A percentile compares a stretch with the other conserved stretches of the same genome.
These are phyloP conservation scores for Gryganskiella cystojenkinii DNA, from an alignment of 192 early-diverging fungal genomes.

Conservation along the genomic window DNA sequence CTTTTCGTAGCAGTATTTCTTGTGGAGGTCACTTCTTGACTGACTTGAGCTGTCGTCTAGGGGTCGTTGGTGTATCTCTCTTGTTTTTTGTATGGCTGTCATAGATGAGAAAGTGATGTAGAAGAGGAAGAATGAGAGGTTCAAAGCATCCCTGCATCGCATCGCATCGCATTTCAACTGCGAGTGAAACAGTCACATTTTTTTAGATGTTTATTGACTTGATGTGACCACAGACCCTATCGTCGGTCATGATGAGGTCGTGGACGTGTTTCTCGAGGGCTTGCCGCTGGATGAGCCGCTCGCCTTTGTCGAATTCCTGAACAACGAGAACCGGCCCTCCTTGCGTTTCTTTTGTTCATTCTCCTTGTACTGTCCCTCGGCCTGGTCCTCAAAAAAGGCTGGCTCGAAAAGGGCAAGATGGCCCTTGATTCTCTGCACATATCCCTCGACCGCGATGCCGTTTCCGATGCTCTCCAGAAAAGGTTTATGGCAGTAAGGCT, in stretches of 20 bases:
- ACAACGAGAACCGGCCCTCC: slow-evolving; percentile 31
- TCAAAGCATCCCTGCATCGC: too few species aligned
- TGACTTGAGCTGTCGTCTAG: too few species aligned
- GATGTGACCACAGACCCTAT: neutral
- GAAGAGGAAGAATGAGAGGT: too few species aligned
- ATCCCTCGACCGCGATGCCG: slow-evolving; percentile 36
- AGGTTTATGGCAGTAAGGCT: slow-evolving; percentile 27
- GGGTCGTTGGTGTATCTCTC: too few species aligned
- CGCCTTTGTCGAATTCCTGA: slow-evolving; percentile 22
- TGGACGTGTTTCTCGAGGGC: neutral
- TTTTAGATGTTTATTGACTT: neutral
- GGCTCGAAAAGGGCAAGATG: slow-evolving; percentile 41
- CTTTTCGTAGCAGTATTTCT: too few species aligned
- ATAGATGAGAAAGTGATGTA: too few species aligned
- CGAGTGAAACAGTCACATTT: neutral
- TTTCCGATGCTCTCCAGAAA: slow-evolving; percentile 43
- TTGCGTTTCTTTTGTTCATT: slow-evolving; percentile 40
- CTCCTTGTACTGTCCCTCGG: slow-evolving; percentile 42
- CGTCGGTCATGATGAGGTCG: neutral
- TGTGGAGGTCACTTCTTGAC: too few species aligned
- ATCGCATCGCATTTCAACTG: too few species aligned
- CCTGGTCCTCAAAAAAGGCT: slow-evolving; percentile 43
- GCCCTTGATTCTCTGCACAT: slow-evolving; percentile 45
- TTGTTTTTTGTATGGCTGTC: too few species aligned
- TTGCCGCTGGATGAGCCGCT: neutral